These are phyloP conservation scores for Closterium sp. DNA, from an alignment of 139 green algal genomes.

Conservation along the genomic window DNA sequence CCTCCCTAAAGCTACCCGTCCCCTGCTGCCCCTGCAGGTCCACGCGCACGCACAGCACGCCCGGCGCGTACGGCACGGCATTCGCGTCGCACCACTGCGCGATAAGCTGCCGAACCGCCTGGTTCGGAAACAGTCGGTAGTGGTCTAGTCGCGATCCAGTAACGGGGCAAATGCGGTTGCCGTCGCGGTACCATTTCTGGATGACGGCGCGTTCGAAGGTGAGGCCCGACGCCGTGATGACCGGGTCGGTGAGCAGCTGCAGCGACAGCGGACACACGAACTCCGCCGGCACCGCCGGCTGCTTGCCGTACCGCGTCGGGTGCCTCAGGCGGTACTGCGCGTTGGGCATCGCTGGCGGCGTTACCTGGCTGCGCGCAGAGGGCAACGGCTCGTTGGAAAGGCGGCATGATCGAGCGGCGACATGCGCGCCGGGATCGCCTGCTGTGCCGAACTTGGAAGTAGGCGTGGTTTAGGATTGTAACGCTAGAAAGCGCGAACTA, in stretches of 20 bases:
- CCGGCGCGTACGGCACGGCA: slow-evolving; percentile 1
- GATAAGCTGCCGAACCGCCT: slow-evolving; percentile 6
- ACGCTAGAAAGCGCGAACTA: too few relatives aligned
- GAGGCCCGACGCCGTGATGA: slow-evolving; percentile 11
- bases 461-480: too few relatives aligned
- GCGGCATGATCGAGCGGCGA: too few relatives aligned
- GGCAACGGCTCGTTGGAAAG: too few relatives aligned
- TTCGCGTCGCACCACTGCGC: slow-evolving; percentile 10
- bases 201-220: slow-evolving; percentile 20
- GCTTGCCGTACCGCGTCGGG: not conserved
- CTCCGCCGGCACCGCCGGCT: slow-evolving; percentile 3
- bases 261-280: slow-evolving; percentile 19
- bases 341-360: not conserved
- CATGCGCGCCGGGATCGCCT: too few relatives aligned
- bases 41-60: too few relatives aligned
- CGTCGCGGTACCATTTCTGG: not conserved
- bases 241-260: slow-evolving; percentile 26
- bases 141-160: not conserved
- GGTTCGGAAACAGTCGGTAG: slow-evolving; percentile 6
- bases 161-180: slow-evolving; percentile 1
- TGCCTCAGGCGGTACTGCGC: not conserved
- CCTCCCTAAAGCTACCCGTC: too few relatives aligned
- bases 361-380: too few relatives aligned
- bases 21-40: too few relatives aligned
- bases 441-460: too few relatives aligned